These are phyloP conservation scores for Metschnikowia gelsemii DNA, from an alignment of 805 yeast genomes.

Conservation along the genomic window DNA sequence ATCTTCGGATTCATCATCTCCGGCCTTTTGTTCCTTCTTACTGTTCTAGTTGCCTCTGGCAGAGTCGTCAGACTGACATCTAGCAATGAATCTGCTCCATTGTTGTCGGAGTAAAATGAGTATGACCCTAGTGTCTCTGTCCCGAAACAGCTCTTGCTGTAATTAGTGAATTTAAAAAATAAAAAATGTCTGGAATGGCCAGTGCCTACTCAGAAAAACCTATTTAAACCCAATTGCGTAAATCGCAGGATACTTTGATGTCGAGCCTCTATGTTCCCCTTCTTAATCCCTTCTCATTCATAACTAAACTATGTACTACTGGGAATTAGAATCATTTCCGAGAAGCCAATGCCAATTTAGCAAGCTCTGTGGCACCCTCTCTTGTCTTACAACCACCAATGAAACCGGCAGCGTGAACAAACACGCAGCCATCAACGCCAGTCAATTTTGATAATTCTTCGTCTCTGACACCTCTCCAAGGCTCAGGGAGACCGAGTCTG, in stretches of 20 bases:
- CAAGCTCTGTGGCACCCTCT: conserved; percentile 77
- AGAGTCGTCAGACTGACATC: conserved; percentile 17
- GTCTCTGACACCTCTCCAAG: conserved; percentile 95
- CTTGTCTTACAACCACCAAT: conserved; percentile 88
- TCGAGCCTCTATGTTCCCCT: no score
- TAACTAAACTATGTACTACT: no score
- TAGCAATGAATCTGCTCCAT: conserved; percentile 20
- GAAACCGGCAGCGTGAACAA: conserved; percentile 95
- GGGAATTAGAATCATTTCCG: conserved; percentile 8
- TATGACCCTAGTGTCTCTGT: no score
- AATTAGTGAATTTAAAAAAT: no score
- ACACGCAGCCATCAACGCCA: conserved; percentile 86
- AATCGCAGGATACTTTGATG: no score
- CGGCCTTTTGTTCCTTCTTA: conserved; percentile 51
- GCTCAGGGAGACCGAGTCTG: conserved; percentile 83
- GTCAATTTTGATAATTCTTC: conserved; percentile 68
- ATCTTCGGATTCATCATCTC: conserved; percentile 72
- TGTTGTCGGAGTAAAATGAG: conserved; percentile 19
- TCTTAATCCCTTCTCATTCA: no score
- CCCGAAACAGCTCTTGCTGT: neutral
- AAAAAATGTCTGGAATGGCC: no score
- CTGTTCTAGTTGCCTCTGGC: conserved; percentile 48
- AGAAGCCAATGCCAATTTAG: conserved; percentile 39
- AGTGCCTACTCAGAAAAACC: no score
- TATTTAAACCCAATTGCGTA: no score